phyloP scores from a whole-genome alignment of 225 moss, liverwort and hornwort species.

The Anthoceros angustus region DNA sequence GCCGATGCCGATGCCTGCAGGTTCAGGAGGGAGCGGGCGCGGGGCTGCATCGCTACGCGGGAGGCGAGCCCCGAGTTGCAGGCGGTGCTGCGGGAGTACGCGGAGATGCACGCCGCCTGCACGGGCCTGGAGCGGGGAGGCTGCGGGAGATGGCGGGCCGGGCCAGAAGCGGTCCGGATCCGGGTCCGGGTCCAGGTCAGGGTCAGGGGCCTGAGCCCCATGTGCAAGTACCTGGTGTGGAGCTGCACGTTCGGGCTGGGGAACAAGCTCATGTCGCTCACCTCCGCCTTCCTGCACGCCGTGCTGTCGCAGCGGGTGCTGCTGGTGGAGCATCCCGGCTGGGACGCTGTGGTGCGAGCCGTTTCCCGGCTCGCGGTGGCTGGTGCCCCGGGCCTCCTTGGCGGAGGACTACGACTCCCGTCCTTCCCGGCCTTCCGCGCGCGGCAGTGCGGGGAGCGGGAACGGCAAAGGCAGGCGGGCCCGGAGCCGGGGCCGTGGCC shows the following conservation, averaged over 20 bases:
- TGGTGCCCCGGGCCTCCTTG: constrained; percentile 19
- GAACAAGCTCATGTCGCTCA: constrained; percentile 50
- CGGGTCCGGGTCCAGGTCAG: no score
- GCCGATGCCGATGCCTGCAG: constrained; percentile 8
- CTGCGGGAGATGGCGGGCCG: constrained; percentile 11
- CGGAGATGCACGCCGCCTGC: constrained; percentile 29
- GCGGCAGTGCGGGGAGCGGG: constrained; percentile 10
- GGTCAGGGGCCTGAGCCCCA: not conserved
- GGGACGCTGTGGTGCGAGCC: constrained; percentile 49
- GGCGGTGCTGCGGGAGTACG: constrained; percentile 25
- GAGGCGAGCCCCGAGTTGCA: constrained; percentile 21
- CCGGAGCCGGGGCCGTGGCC: not conserved
- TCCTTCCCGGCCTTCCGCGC: constrained; percentile 21
- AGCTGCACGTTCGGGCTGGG: constrained; percentile 59
- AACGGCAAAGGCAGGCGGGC: not conserved
- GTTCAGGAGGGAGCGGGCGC: constrained; percentile 27
- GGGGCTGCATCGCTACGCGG: constrained; percentile 28
- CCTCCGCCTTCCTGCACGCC: constrained; percentile 40
- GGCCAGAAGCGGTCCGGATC: not conserved
- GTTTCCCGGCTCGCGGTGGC: constrained; percentile 29
- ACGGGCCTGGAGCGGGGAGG: constrained; percentile 19
- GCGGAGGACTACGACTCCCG: constrained; percentile 12
- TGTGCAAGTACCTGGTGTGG: constrained; percentile 51
- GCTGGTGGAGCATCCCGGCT: constrained; percentile 34
- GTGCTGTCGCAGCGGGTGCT: constrained; percentile 52